Conservation (phyloP, 1,284 basidiomycete species). For the Apiotrichum montevideense region DNA sequence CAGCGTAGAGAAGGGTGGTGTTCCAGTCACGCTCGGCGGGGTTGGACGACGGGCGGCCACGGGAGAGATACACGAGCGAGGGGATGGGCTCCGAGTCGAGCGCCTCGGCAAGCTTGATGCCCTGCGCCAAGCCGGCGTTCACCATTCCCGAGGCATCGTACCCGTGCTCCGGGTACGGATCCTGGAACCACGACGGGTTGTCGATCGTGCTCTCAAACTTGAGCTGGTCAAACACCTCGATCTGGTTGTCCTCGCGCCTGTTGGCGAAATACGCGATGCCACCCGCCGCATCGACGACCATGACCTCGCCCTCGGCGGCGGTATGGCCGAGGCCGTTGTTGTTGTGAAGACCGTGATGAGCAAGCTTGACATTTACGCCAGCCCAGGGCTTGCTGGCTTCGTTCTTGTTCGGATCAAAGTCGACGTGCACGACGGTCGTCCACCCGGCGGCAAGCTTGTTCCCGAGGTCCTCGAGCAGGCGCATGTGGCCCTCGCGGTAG, state of each 20-base stretch:
- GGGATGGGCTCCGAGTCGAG: slow-evolving; percentile 3
- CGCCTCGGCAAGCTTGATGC: slow-evolving; percentile 3
- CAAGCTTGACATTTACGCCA: slow-evolving; percentile 16
- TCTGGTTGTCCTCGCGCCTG: slow-evolving; percentile 1
- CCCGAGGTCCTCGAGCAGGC: slow-evolving; percentile 25
- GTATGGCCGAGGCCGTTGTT: slow-evolving; percentile 33
- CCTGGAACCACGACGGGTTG: slow-evolving; percentile 29
- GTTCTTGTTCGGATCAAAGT: slow-evolving; percentile 4
- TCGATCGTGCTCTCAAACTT: slow-evolving; percentile 21
- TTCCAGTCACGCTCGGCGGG: slow-evolving; percentile 7
- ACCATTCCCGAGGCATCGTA: slow-evolving; percentile 21
- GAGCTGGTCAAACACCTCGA: slow-evolving; percentile 7
- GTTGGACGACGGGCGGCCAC: not conserved
- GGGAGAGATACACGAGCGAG: slow-evolving; percentile 13
- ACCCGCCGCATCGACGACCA: slow-evolving; percentile 24
- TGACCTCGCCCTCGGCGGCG: slow-evolving; percentile 13
- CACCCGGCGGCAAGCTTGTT: slow-evolving; percentile 11
- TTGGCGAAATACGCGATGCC: slow-evolving; percentile 15
- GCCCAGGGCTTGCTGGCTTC: not conserved
- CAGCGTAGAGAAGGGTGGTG: slow-evolving; percentile 13
- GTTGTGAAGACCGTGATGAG: slow-evolving; percentile 25
- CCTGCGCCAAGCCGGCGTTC: slow-evolving; percentile 23
- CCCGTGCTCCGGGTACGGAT: slow-evolving; percentile 19
- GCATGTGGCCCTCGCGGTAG: slow-evolving; percentile 21
- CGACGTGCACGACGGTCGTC: slow-evolving; percentile 18